phyloP scores from a whole-genome alignment of 768 basidiomycete genomes.

The Amanita jacksonii region DNA sequence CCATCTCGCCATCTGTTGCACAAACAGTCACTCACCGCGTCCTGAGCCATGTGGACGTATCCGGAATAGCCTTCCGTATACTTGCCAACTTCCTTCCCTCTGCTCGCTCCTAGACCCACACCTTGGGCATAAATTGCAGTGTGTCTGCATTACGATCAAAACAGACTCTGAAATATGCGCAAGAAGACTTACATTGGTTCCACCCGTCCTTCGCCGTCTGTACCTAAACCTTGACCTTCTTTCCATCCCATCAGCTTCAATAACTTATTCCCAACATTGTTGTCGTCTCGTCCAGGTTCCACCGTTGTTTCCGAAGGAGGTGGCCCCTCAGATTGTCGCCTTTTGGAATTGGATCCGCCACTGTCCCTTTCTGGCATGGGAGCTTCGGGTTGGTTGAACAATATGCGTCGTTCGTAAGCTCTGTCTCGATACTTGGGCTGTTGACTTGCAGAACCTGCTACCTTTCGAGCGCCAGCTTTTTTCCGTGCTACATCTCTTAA shows the following conservation, averaged over 20 bases:
- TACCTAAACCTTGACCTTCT: conserved; percentile 80
- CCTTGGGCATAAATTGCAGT: conserved; percentile 84
- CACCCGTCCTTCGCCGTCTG: conserved; percentile 72
- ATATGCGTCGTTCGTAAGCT: conserved; percentile 81
- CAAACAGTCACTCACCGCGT: conserved; percentile 38
- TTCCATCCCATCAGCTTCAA: conserved; percentile 99
- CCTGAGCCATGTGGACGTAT: conserved; percentile 66
- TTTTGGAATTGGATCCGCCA: conserved; percentile 19
- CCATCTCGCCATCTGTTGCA: conserved; percentile 23
- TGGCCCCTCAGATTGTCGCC: conserved; percentile 44
- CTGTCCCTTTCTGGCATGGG: conserved; percentile 50
- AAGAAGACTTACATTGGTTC: conserved; percentile 66
- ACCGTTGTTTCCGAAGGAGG: conserved; percentile 55
- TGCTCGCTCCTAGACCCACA: conserved; percentile 87
- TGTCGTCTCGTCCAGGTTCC: conserved; percentile 71
- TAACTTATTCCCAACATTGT: conserved; percentile 86
- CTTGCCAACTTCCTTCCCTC: conserved; percentile 75
- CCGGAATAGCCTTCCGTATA: conserved; percentile 58
- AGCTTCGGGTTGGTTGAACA: conserved; percentile 87
- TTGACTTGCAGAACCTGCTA: conserved; percentile 21
- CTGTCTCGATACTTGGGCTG: conserved; percentile 91
- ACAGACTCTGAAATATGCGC: conserved; percentile 1
- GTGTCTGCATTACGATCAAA: conserved; percentile 33
- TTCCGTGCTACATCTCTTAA: conserved; percentile 67
- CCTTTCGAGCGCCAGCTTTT: conserved; percentile 44